Conservation (phyloP, 2,329 filamentous ascomycete species). For the Pseudocercospora musae region DNA sequence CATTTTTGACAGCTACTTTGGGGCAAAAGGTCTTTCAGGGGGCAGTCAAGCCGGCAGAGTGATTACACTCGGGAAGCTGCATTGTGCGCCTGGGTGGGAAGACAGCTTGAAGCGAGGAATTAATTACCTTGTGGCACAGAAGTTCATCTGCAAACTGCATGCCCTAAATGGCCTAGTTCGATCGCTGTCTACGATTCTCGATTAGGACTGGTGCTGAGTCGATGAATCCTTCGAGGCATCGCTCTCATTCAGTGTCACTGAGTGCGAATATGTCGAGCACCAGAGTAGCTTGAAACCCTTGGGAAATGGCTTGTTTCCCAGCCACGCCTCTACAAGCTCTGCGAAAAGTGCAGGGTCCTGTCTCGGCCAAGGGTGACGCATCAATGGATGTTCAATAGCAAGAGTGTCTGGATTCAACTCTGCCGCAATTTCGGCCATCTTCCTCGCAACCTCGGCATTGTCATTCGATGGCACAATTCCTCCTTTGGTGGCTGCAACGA, state of each 20-base stretch:
- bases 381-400: slow-evolving; percentile 22
- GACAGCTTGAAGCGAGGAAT: not conserved
- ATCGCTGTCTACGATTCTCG: not conserved
- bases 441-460: slow-evolving; percentile 18
- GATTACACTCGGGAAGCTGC: not conserved
- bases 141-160: slow-evolving; percentile 1
- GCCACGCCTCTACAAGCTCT: slow-evolving; percentile 19
- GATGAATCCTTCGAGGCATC: not conserved
- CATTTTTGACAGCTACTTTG: not conserved
- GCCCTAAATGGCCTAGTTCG: not conserved
- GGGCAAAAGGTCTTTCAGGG: not conserved
- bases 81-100: not conserved
- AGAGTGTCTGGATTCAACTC: slow-evolving; percentile 18
- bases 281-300: not conserved
- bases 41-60: not conserved
- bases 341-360: slow-evolving; percentile 29
- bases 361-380: slow-evolving; percentile 30
- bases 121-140: not conserved
- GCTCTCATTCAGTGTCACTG: not conserved
- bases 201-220: not conserved
- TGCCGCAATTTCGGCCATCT: slow-evolving; percentile 21
- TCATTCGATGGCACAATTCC: slow-evolving; percentile 28
- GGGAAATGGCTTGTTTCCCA: slow-evolving; percentile 8
- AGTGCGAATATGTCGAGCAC: not conserved
- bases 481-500: slow-evolving; percentile 28